Percentiles rank a stretch among this genome's conserved stretches.
These are phyloP conservation scores for Botrytis pseudocinerea DNA, from an alignment of 2,329 filamentous ascomycete species.

Conservation along the genomic window DNA sequence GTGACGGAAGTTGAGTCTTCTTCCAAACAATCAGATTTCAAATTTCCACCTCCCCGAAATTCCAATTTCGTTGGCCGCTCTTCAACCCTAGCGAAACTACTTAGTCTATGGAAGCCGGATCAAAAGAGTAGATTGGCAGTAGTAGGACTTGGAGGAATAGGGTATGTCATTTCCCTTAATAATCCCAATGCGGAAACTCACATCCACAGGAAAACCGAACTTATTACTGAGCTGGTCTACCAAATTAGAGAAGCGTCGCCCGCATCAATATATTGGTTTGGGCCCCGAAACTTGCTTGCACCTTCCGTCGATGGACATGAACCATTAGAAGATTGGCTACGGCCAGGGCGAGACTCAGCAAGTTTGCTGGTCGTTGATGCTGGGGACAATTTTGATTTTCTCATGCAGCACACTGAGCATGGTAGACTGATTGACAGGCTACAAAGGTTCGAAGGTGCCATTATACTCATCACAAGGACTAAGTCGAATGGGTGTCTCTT, in stretches of 20 bases:
- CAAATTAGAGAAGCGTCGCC: slow-evolving; percentile 32
- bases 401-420: slow-evolving; percentile 18
- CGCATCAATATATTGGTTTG: slow-evolving; percentile 35
- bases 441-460: slow-evolving; percentile 29
- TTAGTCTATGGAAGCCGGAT: slow-evolving; percentile 35
- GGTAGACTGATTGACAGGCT: slow-evolving; percentile 29
- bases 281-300: slow-evolving; percentile 25
- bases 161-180: slow-evolving; percentile 24
- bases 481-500: slow-evolving; percentile 29
- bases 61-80: slow-evolving; percentile 33
- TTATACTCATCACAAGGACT: slow-evolving; percentile 32
- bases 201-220: slow-evolving; percentile 32
- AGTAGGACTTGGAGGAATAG: slow-evolving; percentile 35
- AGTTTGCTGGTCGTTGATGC: slow-evolving; percentile 33
- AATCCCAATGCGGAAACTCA: slow-evolving; percentile 12
- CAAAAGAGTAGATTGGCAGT: slow-evolving; percentile 31
- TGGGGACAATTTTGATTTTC: slow-evolving; percentile 27
- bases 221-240: slow-evolving; percentile 34
- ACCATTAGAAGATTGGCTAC: slow-evolving; percentile 30
- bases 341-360: slow-evolving; percentile 19
- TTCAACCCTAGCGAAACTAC: slow-evolving; percentile 28
- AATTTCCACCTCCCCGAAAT: slow-evolving; percentile 31
- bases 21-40: slow-evolving; percentile 23
- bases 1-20: slow-evolving; percentile 14
- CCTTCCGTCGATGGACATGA: slow-evolving; percentile 12